A percentile compares a stretch with the other conserved stretches of the same genome.
These are phyloP conservation scores for Candida dajiaensis DNA, from an alignment of 805 yeast species.

Conservation along the genomic window DNA sequence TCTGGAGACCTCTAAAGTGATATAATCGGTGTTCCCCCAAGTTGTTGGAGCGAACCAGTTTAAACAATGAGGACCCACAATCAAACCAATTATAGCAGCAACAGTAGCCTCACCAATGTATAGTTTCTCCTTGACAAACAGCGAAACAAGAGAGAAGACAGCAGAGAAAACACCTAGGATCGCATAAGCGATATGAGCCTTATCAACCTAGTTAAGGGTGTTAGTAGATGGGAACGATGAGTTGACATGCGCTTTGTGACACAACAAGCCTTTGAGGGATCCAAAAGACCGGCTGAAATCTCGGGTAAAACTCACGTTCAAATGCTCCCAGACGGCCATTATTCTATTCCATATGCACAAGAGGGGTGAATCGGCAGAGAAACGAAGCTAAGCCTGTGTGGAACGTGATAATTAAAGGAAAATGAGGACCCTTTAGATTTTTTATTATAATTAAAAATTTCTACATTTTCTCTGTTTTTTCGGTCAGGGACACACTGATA, in stretches of 20 bases:
- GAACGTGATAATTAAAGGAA: background rate
- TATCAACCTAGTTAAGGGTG: conserved; percentile 31
- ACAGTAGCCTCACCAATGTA: conserved; percentile 91
- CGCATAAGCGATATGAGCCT: conserved; percentile 84
- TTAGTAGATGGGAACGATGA: background rate
- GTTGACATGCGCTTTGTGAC: too few relatives aligned
- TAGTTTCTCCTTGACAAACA: conserved; percentile 74
- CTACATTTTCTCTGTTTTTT: too few relatives aligned
- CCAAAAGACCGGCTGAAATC: background rate
- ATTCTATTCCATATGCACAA: background rate
- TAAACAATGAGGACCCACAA: conserved; percentile 83
- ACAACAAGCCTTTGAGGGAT: too few relatives aligned
- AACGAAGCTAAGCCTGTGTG: too few relatives aligned
- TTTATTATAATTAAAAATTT: too few relatives aligned
- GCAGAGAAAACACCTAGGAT: conserved; percentile 79
- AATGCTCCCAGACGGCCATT: conserved; percentile 7
- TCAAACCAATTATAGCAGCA: conserved; percentile 78
- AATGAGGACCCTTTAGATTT: too few relatives aligned
- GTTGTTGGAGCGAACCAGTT: conserved; percentile 75
- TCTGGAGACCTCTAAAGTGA: conserved; percentile 79
- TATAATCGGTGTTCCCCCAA: conserved; percentile 82
- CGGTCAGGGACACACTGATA: too few relatives aligned
- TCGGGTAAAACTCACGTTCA: conserved; percentile 2
- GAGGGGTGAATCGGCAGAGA: background rate
- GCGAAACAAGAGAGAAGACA: conserved; percentile 72